phyloP scores from a whole-genome alignment of 2,329 filamentous ascomycete genomes.

The Myriosclerotinia curreyana region DNA sequence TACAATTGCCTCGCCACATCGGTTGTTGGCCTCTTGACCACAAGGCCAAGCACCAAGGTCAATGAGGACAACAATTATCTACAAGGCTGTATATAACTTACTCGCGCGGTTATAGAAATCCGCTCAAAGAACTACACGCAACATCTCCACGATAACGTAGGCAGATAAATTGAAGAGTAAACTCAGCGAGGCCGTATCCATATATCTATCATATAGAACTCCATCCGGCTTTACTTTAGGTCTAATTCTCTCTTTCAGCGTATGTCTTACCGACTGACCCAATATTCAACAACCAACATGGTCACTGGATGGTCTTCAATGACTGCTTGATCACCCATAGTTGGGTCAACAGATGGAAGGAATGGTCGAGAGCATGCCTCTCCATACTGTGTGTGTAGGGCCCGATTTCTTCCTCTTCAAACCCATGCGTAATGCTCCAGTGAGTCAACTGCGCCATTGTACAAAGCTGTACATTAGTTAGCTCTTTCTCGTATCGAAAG shows the following conservation, averaged over 20 bases:
- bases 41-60: slow-evolving; percentile 9
- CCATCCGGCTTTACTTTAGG: slow-evolving; percentile 1
- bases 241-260: background rate
- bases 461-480: slow-evolving; percentile 15
- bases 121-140: background rate
- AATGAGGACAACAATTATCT: slow-evolving; percentile 10
- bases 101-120: slow-evolving; percentile 3
- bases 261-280: background rate
- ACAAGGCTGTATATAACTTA: slow-evolving; percentile 7
- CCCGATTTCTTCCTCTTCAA: background rate
- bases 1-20: slow-evolving; percentile 6
- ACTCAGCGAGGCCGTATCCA: background rate
- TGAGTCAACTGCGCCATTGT: slow-evolving; percentile 8
- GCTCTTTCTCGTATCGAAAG: background rate
- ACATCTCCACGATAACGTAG: background rate
- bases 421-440: background rate
- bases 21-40: background rate
- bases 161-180: slow-evolving; percentile 3
- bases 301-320: background rate
- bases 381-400: slow-evolving; percentile 3
- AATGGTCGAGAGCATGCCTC: background rate
- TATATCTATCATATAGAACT: background rate
- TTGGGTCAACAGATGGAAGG: slow-evolving; percentile 3
- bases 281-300: slow-evolving; percentile 13
- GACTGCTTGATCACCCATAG: slow-evolving; percentile 7